Evolutionary conservation across 2,329 filamentous ascomycete species (phyloP), one percentile per base, ranked within the genome.

Genomic region (Teratosphaeria nubilosa): DNA sequence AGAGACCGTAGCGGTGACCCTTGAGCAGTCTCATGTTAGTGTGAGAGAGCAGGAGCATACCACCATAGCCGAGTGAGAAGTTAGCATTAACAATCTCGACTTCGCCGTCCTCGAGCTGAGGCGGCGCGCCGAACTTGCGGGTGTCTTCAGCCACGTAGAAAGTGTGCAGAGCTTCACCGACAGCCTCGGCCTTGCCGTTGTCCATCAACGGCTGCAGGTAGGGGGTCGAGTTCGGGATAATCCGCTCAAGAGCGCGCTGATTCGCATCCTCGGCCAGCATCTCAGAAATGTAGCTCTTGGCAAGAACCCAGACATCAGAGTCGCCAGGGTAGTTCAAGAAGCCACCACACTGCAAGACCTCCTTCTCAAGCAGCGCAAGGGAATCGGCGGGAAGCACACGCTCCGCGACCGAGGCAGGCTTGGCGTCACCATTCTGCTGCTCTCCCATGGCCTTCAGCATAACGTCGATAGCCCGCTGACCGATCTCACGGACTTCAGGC

Each of bases 21-120:
- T 97, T 96, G 69, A 97, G 82, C 9, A 99, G 84, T 50, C 91
- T 86, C 51, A 99, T 80, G 73, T 96, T 97, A 65, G 94, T 96
- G 77, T 97, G 94, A 5, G 91, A 96, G 24, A 99, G 82, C 61
- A 99, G 79, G 65, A 99, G 84, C 91, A 96, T 97, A 69, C 94
- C 94, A 72, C 94, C 94, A 70, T 99, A 99, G 53, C 91, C 94
- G 25, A 99, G 83, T 22, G 94, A 99, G 78, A 99, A 99, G 71
- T 94, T 88, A 52, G 94, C 92, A 69, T 99, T 97, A 72, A 99
- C 94, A 70, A 99, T 96, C 75, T 97, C 94, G 24, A 87, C 80
- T 76, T 99, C 94, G 60, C 91, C 91, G 60, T 95, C 90, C 60
- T 96, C 90, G 62, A 94, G 90, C 73, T 91, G 88, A 64, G 89